Evolutionary conservation across 2,329 filamentous ascomycete genomes (phyloP), one percentile per base, ranked within the genome.

Genomic region (Paraconiothyrium brasiliense): DNA sequence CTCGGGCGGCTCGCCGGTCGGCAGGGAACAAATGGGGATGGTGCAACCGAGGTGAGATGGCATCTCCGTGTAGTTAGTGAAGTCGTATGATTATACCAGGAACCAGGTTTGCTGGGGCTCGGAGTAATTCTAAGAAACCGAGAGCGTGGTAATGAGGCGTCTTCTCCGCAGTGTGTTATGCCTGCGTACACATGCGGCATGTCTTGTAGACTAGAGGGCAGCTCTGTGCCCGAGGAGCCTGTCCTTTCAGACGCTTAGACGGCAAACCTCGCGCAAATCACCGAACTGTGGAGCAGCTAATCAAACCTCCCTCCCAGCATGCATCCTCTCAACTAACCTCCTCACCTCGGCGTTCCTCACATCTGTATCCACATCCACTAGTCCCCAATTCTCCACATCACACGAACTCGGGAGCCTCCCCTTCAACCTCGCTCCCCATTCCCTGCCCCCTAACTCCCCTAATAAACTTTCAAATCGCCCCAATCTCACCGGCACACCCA

Each of bases 401-500:
- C 65, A 61, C 50, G 48, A 43, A 39, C 66, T 70, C 6, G 67
- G 66, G 47, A 68, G 7, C 6, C 10, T 16, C 8, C 24, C 10
- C 16, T 37, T 55, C 16, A 44, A 10, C 39, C 27, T 34, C n/a
- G 14, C 27, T 54, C 32, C 37, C 35, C 37, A n/a, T 6, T 56
- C 59, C 32, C 47, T 47, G 4, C 39, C 51, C 13, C 60, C 62
- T 34, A 64, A 49, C 46, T 69, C 63, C 0, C 61, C 58, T 11
- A 69, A 20, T n/a, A 70, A 20, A n/a, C 58, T 61, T 10, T 60
- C 61, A 27, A 55, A 61, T n/a, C 68, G 37, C 4, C 63, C 67
- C 46, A 71, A 37, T 55, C 64, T 64, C 10, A 71, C 54, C 11
- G 49, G 49, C 3, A 62, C 41, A 1, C 61, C 67, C 8, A 72